phyloP scores from a whole-genome alignment of 495 filamentous ascomycete species.

The Xylaria grammica region DNA sequence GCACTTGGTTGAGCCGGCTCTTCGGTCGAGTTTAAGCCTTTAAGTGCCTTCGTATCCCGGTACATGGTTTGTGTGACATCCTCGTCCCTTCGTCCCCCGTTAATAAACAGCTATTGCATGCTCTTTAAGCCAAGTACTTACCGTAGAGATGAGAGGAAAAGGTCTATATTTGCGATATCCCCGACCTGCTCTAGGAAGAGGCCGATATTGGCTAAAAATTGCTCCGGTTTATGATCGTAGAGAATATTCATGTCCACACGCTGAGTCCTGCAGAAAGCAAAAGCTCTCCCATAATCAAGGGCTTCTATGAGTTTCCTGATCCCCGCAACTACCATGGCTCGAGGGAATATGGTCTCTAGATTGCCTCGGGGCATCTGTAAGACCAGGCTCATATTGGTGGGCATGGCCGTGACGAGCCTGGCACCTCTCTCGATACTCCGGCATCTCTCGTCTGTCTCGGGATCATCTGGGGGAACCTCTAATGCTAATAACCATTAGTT shows the following conservation, averaged over 20 bases:
- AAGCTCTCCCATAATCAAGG: constrained; percentile 82
- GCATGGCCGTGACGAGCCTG: constrained; percentile 85
- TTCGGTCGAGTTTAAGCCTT: constrained; percentile 31
- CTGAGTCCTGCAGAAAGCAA: constrained; percentile 85
- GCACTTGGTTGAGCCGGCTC: constrained; percentile 2
- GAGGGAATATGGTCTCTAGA: constrained; percentile 91
- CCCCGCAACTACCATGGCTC: constrained; percentile 88
- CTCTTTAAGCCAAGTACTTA: constrained; percentile 47
- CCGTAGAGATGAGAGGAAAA: constrained; percentile 90
- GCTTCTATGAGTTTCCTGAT: constrained; percentile 78
- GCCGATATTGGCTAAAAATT: constrained; percentile 76
- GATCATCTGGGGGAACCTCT: constrained; percentile 84
- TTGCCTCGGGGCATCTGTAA: constrained; percentile 96
- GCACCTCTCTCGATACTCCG: constrained; percentile 90
- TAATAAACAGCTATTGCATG: constrained; percentile 10
- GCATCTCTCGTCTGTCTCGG: constrained; percentile 90
- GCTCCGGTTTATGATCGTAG: constrained; percentile 85
- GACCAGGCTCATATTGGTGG: constrained; percentile 78
- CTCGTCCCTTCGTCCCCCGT: constrained; percentile 67
- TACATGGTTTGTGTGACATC: constrained; percentile 96
- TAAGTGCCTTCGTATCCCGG: constrained; percentile 69
- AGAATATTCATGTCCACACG: constrained; percentile 98
- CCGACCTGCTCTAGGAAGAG: constrained; percentile 87
- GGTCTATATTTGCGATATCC: constrained; percentile 82
- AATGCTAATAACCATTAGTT: constrained; percentile 57